Conservation (phyloP, 306 rosid species). For the Abrus precatorius region DNA sequence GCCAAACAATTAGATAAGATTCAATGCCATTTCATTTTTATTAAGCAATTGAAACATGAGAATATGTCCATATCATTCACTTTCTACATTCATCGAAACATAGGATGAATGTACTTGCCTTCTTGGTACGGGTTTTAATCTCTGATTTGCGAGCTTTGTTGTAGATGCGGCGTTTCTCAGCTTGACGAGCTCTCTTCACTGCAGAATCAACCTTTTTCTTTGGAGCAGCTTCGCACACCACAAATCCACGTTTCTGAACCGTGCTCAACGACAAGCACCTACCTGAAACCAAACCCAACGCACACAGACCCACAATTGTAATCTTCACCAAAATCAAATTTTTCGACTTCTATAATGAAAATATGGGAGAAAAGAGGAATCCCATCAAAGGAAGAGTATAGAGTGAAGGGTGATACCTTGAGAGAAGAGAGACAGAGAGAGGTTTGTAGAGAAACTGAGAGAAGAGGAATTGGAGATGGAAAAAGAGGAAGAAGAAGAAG, state of each 20-base stretch:
- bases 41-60: background rate
- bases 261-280: slow-evolving; percentile 54
- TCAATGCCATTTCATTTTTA: no score
- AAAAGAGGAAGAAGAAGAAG: slow-evolving; percentile 42
- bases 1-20: no score
- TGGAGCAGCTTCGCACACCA: slow-evolving; percentile 82
- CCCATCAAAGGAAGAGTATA: background rate
- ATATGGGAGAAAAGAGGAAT: background rate
- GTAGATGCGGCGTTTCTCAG: slow-evolving; percentile 87
- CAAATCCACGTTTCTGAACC: slow-evolving; percentile 56
- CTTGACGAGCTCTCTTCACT: slow-evolving; percentile 82
- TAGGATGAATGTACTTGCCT: slow-evolving; percentile 73
- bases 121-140: slow-evolving; percentile 82
- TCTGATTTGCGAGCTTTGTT: slow-evolving; percentile 87
- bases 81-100: no score
- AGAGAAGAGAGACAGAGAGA: slow-evolving; percentile 65
- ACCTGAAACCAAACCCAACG: slow-evolving; percentile 57
- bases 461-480: slow-evolving; percentile 55
- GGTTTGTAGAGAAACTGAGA: slow-evolving; percentile 68
- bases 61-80: no score
- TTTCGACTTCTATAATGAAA: background rate
- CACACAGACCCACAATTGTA: slow-evolving; percentile 36
- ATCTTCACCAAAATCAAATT: background rate
- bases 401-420: slow-evolving; percentile 48
- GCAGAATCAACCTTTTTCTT: slow-evolving; percentile 81